These are phyloP conservation scores for Globisporangium splendens DNA, from an alignment of 352 stramenopile genomes.

Conservation along the genomic window DNA sequence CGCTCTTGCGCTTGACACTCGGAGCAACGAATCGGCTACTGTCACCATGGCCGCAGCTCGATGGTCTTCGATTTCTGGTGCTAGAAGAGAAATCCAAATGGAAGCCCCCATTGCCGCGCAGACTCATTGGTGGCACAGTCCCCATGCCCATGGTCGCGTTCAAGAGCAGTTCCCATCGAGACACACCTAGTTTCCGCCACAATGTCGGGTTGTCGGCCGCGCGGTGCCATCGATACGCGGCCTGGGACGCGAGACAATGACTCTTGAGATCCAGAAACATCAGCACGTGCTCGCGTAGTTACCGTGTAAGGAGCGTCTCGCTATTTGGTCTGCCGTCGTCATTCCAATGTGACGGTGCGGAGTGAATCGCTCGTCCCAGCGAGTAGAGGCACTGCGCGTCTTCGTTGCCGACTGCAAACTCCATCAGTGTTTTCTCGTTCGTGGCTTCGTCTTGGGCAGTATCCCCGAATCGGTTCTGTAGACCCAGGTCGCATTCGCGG, in stretches of 20 bases:
- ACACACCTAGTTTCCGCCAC: conserved; percentile 64
- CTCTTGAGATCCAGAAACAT: conserved; percentile 70
- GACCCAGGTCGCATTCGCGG: conserved; percentile 50
- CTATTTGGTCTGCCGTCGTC: not conserved
- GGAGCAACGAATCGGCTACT: conserved; percentile 7
- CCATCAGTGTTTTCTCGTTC: conserved; percentile 43
- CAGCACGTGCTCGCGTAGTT: conserved; percentile 49
- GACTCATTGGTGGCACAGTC: conserved; percentile 30
- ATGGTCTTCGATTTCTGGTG: conserved; percentile 14
- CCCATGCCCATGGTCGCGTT: conserved; percentile 58
- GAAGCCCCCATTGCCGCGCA: conserved; percentile 16
- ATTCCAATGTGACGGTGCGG: not conserved
- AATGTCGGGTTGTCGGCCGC: conserved; percentile 56
- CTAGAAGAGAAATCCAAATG: conserved; percentile 15
- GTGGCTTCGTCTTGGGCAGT: conserved; percentile 59
- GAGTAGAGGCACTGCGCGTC: conserved; percentile 34
- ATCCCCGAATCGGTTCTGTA: conserved; percentile 65
- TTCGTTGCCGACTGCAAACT: conserved; percentile 53
- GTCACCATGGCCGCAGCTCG: conserved; percentile 28
- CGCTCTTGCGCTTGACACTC: conserved; percentile 6
- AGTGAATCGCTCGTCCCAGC: not conserved
- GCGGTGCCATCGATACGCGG: conserved; percentile 72
- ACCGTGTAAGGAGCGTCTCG: conserved; percentile 35
- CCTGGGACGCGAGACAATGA: conserved; percentile 50
- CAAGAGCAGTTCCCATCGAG: conserved; percentile 61